These are phyloP conservation scores for Paramecium octaurelia DNA, from an alignment of 73 alveolate genomes.

Conservation along the genomic window DNA sequence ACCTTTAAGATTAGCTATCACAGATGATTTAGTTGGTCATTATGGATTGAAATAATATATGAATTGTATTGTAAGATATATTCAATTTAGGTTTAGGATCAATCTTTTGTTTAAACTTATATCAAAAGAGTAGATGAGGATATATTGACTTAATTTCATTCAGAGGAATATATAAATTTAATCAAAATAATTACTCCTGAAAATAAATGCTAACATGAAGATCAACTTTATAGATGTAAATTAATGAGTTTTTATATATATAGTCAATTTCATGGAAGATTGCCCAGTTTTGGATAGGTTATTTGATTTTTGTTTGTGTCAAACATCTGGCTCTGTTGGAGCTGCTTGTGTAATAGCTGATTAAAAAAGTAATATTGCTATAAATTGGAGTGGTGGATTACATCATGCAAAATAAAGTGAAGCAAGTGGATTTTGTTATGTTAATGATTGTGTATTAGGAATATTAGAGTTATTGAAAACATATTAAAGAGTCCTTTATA, in stretches of 20 bases:
- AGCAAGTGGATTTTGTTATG: slow-evolving; percentile 98
- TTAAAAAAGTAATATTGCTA: slow-evolving; percentile 84
- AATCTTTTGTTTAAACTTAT: slow-evolving; percentile 62
- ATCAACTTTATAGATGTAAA: slow-evolving; percentile 59
- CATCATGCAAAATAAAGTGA: slow-evolving; percentile 98
- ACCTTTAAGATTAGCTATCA: slow-evolving; percentile 69
- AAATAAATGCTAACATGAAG: slow-evolving; percentile 55
- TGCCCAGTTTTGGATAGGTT: slow-evolving; percentile 92
- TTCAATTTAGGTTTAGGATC: slow-evolving; percentile 5
- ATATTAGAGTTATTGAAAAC: slow-evolving; percentile 83
- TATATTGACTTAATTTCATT: slow-evolving; percentile 53
- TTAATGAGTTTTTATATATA: neutral
- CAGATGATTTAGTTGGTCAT: slow-evolving; percentile 27
- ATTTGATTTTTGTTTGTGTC: slow-evolving; percentile 86
- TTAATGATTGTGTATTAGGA: slow-evolving; percentile 96
- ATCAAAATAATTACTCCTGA: slow-evolving; percentile 55
- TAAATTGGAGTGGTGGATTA: slow-evolving; percentile 99
- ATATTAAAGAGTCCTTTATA: slow-evolving; percentile 89
- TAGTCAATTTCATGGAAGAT: slow-evolving; percentile 74
- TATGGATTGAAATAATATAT: slow-evolving; percentile 27
- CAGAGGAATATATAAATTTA: slow-evolving; percentile 53
- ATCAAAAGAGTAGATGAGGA: slow-evolving; percentile 53
- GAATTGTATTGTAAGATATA: slow-evolving; percentile 2
- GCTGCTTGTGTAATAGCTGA: slow-evolving; percentile 70
- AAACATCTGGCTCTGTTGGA: slow-evolving; percentile 85